Conservation (phyloP, 2,329 filamentous ascomycete species). For the Ploettnerulaceae sp. region DNA sequence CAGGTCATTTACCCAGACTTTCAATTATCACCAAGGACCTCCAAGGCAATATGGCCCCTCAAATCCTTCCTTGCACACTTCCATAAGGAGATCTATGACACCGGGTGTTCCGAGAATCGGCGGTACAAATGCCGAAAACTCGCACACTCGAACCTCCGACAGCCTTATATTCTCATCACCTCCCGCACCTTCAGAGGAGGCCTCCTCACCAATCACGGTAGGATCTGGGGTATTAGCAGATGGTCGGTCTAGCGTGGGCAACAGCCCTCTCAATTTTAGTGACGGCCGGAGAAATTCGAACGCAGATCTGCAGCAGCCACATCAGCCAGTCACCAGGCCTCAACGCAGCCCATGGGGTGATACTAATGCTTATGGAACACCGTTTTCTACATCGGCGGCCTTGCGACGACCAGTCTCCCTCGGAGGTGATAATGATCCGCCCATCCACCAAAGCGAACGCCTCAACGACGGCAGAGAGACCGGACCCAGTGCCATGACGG, state of each 20-base stretch:
- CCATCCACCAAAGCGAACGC: too few relatives aligned
- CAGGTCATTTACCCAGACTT: slow-evolving; percentile 13
- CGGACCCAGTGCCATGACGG: too few relatives aligned
- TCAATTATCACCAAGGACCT: slow-evolving; percentile 1
- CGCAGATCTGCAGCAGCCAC: neutral
- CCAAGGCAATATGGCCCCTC: neutral
- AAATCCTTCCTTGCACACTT: slow-evolving; percentile 1
- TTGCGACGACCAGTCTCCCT: too few relatives aligned
- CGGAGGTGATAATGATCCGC: too few relatives aligned
- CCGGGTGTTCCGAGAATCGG: neutral
- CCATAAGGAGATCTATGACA: neutral
- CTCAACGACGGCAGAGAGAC: too few relatives aligned
- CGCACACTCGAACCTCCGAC: neutral
- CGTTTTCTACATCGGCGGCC: too few relatives aligned
- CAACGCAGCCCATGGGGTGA: neutral
- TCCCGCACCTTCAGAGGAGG: slow-evolving; percentile 4
- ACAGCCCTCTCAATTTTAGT: neutral
- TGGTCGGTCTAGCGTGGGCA: neutral
- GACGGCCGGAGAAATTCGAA: neutral
- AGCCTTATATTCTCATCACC: neutral
- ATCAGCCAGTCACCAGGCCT: too few relatives aligned
- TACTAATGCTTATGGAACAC: neutral
- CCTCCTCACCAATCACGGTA: slow-evolving; percentile 14
- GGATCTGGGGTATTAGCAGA: slow-evolving; percentile 9
- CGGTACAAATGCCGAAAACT: slow-evolving; percentile 2